Conservation (phyloP, 164 flowering plant species). For the Kingdonia uniflora region DNA sequence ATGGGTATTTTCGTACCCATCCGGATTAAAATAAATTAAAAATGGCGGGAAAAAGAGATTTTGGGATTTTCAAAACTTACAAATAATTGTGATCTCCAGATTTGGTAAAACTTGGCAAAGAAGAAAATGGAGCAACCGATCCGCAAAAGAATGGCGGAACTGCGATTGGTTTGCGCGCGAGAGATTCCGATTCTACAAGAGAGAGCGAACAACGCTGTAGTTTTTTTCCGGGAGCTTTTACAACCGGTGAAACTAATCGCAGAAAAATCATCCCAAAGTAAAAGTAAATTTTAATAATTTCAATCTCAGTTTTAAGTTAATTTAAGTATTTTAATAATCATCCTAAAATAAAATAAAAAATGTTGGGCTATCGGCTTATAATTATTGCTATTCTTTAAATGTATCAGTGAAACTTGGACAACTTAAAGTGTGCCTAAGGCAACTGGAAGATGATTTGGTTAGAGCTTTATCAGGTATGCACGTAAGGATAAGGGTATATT, state of each 20-base stretch:
- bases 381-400: not conserved
- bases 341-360: not conserved
- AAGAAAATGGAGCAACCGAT: constrained; percentile 8
- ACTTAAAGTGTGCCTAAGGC: constrained; percentile 43
- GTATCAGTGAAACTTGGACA: constrained; percentile 38
- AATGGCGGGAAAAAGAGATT: too few relatives aligned
- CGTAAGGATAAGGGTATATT: too few relatives aligned
- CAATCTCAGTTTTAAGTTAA: not conserved
- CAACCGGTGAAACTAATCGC: constrained; percentile 27
- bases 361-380: not conserved
- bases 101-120: too few relatives aligned
- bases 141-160: constrained; percentile 19
- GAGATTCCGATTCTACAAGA: constrained; percentile 31
- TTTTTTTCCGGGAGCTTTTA: constrained; percentile 20
- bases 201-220: constrained; percentile 21
- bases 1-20: too few relatives aligned
- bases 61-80: too few relatives aligned
- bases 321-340: too few relatives aligned
- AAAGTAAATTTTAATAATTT: constrained; percentile 22
- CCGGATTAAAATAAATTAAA: too few relatives aligned
- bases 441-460: constrained; percentile 59
- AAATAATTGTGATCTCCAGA: too few relatives aligned
- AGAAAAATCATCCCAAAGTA: constrained; percentile 25
- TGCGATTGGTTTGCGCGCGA: constrained; percentile 28
- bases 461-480: constrained; percentile 57